Conservation (phyloP, 495 filamentous ascomycete genomes). For the Penicillium steckii region DNA sequence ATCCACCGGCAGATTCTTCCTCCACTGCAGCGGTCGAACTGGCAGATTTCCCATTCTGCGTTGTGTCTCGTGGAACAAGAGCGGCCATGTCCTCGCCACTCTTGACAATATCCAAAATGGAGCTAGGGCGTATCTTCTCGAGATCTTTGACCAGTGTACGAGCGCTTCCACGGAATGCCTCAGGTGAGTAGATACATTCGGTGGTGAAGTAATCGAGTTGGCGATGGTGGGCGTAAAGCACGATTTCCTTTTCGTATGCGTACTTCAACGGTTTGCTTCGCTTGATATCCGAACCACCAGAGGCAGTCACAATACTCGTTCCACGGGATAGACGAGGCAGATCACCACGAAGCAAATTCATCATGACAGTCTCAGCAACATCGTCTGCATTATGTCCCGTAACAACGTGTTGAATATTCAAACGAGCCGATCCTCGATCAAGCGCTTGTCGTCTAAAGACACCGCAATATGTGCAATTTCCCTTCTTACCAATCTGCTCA, state of each 20-base stretch:
- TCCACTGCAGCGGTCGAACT: constrained; percentile 52
- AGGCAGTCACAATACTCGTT: constrained; percentile 89
- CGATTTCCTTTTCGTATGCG: constrained; percentile 98
- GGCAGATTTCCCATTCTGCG: constrained; percentile 25
- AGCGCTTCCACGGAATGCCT: constrained; percentile 95
- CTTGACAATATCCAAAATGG: constrained; percentile 89
- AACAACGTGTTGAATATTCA: constrained; percentile 91
- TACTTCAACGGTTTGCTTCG: constrained; percentile 96
- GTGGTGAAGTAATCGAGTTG: constrained; percentile 97
- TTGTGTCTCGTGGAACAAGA: constrained; percentile 66
- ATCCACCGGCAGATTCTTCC: constrained; percentile 59
- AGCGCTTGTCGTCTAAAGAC: constrained; percentile 94
- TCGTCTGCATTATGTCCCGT: constrained; percentile 98
- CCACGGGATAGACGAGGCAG: constrained; percentile 81
- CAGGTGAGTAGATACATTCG: constrained; percentile 96
- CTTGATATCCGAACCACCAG: constrained; percentile 73
- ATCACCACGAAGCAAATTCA: constrained; percentile 94
- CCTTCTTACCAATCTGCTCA: constrained; percentile 92
- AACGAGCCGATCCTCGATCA: constrained; percentile 82
- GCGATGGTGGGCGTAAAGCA: constrained; percentile 94
- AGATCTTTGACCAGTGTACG: constrained; percentile 90
- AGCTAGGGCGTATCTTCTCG: constrained; percentile 87
- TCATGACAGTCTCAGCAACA: constrained; percentile 96
- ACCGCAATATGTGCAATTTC: constrained; percentile 98
- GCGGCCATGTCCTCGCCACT: constrained; percentile 96